These are phyloP conservation scores for Cercospora beticola DNA, from an alignment of 2,329 filamentous ascomycete genomes.

Conservation along the genomic window DNA sequence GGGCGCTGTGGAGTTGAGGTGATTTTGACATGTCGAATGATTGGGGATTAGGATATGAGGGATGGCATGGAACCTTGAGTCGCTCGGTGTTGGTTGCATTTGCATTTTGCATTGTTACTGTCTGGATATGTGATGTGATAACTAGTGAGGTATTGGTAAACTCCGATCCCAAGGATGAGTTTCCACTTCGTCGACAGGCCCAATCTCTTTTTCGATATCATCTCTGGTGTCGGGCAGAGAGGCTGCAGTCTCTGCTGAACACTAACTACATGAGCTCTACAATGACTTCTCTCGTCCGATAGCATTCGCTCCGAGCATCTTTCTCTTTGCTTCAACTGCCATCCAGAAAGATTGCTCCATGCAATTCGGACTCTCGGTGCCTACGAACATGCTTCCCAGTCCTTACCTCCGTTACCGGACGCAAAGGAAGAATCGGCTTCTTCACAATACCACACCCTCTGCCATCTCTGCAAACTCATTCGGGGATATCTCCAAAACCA, in stretches of 20 bases:
- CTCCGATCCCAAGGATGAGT: background rate
- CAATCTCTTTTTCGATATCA: too few relatives aligned
- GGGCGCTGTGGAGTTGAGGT: constrained; percentile 43
- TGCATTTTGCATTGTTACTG: background rate
- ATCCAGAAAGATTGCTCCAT: background rate
- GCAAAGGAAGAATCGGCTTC: background rate
- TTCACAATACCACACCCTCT: background rate
- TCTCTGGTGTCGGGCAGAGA: too few relatives aligned
- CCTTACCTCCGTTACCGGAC: background rate
- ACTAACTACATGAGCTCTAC: background rate
- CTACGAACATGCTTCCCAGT: background rate
- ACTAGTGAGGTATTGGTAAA: background rate
- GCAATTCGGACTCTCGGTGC: background rate
- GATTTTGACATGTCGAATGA: background rate
- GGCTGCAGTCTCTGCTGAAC: too few relatives aligned
- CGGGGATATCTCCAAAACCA: background rate
- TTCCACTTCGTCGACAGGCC: background rate
- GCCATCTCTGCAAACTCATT: background rate
- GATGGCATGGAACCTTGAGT: background rate
- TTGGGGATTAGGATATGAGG: background rate
- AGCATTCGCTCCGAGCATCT: background rate
- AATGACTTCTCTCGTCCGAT: background rate
- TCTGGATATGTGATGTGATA: background rate
- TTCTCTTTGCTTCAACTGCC: background rate
- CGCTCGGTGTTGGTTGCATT: background rate